Base-by-base conservation (phyloP, 2,329 filamentous ascomycete genomes). In the Calonectria naviculata region DNA sequence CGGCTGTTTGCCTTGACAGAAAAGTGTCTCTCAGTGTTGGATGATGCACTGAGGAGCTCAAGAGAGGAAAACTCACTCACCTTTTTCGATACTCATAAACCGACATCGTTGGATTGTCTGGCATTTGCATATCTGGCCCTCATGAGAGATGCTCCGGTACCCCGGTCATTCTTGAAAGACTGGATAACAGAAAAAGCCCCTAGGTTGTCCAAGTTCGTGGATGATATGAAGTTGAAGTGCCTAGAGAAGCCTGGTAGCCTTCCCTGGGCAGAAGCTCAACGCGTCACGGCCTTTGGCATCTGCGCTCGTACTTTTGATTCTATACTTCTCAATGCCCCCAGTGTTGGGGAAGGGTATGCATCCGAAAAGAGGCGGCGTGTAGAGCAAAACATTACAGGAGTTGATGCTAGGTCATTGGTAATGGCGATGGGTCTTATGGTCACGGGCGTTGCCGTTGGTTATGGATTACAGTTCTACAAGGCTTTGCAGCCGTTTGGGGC, bases 51-150 rank as follows among this genome's bases (percentile, higher is more conserved):
- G 46, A 71, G 76, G 6, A 68, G 68, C 1, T 71, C 75, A 6
- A 74, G 31, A 5, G 68, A 77, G n/a, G 73, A 77, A 26, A 73
- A 75, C 54, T 28, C 61, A 4, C 64, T 84, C n/a, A 73, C 78
- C 29, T 84, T 85, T 73, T 81, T 84, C 58, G 42, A 71, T 2
- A 67, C 70, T 1, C 71, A 71, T 0, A 52, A 70, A 17, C 52
- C 80, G 5, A 81, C 82, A 0, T 82, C 76, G 26, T 72, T 97
- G 28, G 95, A 98, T 82, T 98, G 94, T 80, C 82, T 98, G 56
- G 92, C 91, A 0, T 90, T 94, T 77, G 97, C 92, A 13, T 97
- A 97, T 80, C 85, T 98, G 41, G 88, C 91, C 2, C 84, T 98
- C 61, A 93, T 97, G 85, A 85, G 93, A 26, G 83, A 86, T 65